phyloP scores from a whole-genome alignment of 352 stramenopile species.

The Paralagenidium karlingii region DNA sequence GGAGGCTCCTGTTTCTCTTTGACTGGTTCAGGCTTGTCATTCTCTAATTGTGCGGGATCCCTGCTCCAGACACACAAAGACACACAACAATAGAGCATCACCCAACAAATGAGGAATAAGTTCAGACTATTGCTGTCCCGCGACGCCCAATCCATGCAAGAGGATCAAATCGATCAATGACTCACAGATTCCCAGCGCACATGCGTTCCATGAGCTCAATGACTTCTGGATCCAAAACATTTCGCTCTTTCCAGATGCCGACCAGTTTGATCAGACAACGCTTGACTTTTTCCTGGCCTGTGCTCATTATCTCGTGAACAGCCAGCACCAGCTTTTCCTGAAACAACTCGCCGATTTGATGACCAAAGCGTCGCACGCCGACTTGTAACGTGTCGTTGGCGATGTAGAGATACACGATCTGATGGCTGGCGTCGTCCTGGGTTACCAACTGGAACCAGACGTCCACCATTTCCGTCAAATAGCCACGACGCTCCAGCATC shows the following conservation, averaged over 20 bases:
- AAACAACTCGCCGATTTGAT: conserved; percentile 48
- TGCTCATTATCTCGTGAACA: conserved; percentile 47
- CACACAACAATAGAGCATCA: too few species aligned
- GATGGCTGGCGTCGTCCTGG: conserved; percentile 36
- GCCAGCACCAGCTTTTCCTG: conserved; percentile 39
- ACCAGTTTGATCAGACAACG: conserved; percentile 79
- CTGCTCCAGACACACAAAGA: too few species aligned
- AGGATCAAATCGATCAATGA: too few species aligned
- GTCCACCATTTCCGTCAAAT: conserved; percentile 43
- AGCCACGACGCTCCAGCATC: conserved; percentile 54
- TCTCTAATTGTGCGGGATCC: too few species aligned
- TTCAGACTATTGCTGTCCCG: too few species aligned
- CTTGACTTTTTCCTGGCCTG: conserved; percentile 71
- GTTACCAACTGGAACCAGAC: conserved; percentile 37
- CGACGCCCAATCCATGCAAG: too few species aligned
- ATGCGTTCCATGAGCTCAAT: conserved; percentile 63
- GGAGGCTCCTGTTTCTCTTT: too few species aligned
- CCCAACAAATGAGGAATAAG: too few species aligned
- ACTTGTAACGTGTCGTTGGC: conserved; percentile 82
- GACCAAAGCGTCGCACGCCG: conserved; percentile 66
- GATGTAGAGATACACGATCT: conserved; percentile 78
- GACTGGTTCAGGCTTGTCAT: too few species aligned
- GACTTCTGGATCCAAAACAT: conserved; percentile 32
- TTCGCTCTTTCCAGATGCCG: conserved; percentile 71
- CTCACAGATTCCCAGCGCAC: conserved; percentile 55